These are phyloP conservation scores for Cyberlindnera suaveolens DNA, from an alignment of 805 yeast genomes.

Conservation along the genomic window DNA sequence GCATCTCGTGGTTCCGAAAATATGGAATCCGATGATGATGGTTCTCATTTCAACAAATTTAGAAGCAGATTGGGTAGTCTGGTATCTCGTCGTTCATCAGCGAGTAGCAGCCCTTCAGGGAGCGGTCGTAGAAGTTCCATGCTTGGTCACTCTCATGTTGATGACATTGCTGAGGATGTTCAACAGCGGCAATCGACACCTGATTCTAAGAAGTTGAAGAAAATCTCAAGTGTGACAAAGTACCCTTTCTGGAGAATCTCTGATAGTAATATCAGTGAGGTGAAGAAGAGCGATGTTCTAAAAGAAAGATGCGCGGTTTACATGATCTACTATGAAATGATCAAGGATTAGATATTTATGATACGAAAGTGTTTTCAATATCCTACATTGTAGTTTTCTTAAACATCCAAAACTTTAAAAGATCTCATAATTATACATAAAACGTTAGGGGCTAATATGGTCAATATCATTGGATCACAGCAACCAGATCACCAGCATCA, in stretches of 20 bases:
- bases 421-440: neutral
- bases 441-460: neutral
- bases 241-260: conserved; percentile 82
- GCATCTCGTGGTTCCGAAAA: conserved; percentile 12
- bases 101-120: conserved; percentile 6
- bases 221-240: conserved; percentile 47
- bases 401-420: neutral
- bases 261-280: conserved; percentile 67
- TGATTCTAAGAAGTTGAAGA: conserved; percentile 34
- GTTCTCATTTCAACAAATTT: conserved; percentile 16
- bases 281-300: conserved; percentile 48
- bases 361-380: neutral
- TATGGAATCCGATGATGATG: conserved; percentile 16
- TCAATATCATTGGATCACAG: conserved; percentile 40
- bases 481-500: conserved; percentile 94
- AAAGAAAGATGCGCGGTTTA: conserved; percentile 74
- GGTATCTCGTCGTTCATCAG: conserved; percentile 20
- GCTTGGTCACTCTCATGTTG: neutral
- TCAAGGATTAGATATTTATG: neutral
- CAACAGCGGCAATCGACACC: neutral
- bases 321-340: conserved; percentile 69
- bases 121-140: conserved; percentile 10
- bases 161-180: conserved; percentile 3
- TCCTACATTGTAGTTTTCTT: neutral
- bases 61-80: conserved; percentile 19